Base-by-base conservation (phyloP, 768 basidiomycete species). In the Termitomyces sp. region DNA sequence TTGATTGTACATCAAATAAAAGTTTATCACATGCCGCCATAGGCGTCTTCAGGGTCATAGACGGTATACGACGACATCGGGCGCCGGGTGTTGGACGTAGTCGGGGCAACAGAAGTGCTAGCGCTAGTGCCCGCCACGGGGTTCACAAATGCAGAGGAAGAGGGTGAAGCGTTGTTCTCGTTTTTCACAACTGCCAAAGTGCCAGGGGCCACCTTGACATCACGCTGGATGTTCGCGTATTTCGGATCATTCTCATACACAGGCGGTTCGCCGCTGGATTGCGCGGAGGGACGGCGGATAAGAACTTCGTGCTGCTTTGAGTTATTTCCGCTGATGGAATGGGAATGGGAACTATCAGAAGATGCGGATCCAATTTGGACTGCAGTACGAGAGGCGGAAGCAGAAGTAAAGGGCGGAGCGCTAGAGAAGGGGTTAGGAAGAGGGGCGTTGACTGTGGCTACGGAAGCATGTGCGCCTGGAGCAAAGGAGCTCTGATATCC, bases 1-100 rank as follows among this genome's bases (percentile, higher is more conserved):
- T 9, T 24, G 22, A 17, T 2, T n/a, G 19, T 8, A 21, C 26
- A 38, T 15, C 17, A 24, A n/a, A 28, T 15, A 21, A 24, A n/a
- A 28, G 5, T 21, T 8, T 42, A 17, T 77, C 70, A 88, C 65
- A 88, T 79, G 30, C 85, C 87, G 24, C 78, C 84, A 60, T 89
- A 89, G 45, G 82, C 85, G 59, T 89, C 87, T 28, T 82, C 81
- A 34, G 79, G 77, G 59, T 83, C 77, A 60, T 87, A 88, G 52
- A 81, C 70, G 12, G 82, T 83, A 21, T 71, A 56, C 8, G 60
- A 57, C n/a, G 62, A 63, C 22, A 41, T n/a, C 5, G 62, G 62
- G 45, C 62, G 55, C 51, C 32, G 41, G 15, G 55, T 22, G 46
- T 41, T 42, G 37, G 43, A 21, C 12, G 34, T 34, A 3, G 24